Conservation (phyloP, 306 rosid species). For the Adenanthera pavonina region DNA sequence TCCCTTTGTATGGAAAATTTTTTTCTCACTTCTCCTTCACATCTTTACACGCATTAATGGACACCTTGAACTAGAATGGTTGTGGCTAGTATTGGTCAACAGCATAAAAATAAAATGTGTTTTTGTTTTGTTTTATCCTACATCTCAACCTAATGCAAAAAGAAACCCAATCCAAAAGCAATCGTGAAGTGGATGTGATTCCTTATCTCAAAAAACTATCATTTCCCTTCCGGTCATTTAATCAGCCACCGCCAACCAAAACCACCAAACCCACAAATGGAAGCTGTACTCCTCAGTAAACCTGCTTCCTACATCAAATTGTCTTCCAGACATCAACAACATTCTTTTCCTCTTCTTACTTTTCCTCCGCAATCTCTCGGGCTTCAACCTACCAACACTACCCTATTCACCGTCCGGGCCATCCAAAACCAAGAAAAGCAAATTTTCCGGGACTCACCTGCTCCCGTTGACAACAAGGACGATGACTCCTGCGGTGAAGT, state of each 20-base stretch:
- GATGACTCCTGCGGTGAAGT: conserved; percentile 81
- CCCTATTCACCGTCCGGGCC: conserved; percentile 34
- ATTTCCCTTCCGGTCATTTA: conserved; percentile 29
- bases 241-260: background rate
- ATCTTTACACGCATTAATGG: no score
- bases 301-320: conserved; percentile 66
- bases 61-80: no score
- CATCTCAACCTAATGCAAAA: no score
- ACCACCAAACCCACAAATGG: conserved; percentile 48
- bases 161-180: conserved; percentile 27
- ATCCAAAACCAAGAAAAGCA: conserved; percentile 51
- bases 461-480: conserved; percentile 44
- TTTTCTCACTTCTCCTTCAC: no score
- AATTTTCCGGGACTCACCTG: background rate
- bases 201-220: conserved; percentile 55
- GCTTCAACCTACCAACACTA: conserved; percentile 39
- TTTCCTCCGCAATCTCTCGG: conserved; percentile 32
- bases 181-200: conserved; percentile 65
- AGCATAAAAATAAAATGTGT: background rate
- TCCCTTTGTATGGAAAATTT: no score
- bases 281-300: conserved; percentile 62
- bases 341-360: conserved; percentile 22
- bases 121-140: background rate
- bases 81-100: no score
- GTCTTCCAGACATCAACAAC: conserved; percentile 42